Conservation (phyloP, 2,329 filamentous ascomycete species). For the Cordyceps farinosa region DNA sequence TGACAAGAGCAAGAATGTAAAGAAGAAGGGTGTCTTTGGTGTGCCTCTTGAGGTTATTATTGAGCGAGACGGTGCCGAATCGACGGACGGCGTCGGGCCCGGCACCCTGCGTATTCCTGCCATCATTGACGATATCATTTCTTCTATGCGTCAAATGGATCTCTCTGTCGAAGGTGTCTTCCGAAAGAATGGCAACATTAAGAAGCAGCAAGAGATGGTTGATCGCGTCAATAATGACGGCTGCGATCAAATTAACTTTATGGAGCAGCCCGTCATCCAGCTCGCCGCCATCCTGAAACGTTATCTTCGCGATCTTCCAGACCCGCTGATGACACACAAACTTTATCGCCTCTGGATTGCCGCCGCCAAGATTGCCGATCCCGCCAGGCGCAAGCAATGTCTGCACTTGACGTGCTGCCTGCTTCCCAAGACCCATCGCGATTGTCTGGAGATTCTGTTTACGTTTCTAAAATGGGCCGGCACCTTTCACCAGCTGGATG, state of each 20-base stretch:
- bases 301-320: conserved; percentile 89
- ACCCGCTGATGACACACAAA: conserved; percentile 92
- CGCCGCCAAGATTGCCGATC: conserved; percentile 81
- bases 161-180: conserved; percentile 98
- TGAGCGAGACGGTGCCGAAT: conserved; percentile 91
- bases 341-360: conserved; percentile 87
- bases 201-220: conserved; percentile 80
- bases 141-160: conserved; percentile 97
- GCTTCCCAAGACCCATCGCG: conserved; percentile 85
- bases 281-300: conserved; percentile 92
- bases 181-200: conserved; percentile 98
- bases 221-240: conserved; percentile 84
- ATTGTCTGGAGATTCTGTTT: conserved; percentile 92
- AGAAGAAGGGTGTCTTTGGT: conserved; percentile 93
- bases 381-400: conserved; percentile 76
- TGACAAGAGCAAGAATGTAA: conserved; percentile 69
- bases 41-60: conserved; percentile 84
- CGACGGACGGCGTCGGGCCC: conserved; percentile 93
- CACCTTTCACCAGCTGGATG: conserved; percentile 94
- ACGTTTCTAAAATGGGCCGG: conserved; percentile 96
- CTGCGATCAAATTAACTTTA: conserved; percentile 80
- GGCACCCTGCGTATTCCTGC: conserved; percentile 86
- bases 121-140: conserved; percentile 91
- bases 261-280: conserved; percentile 86
- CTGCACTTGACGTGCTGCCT: conserved; percentile 90